Base-by-base conservation (phyloP, 257 asterid genomes). In the Coffea eugenioides region DNA sequence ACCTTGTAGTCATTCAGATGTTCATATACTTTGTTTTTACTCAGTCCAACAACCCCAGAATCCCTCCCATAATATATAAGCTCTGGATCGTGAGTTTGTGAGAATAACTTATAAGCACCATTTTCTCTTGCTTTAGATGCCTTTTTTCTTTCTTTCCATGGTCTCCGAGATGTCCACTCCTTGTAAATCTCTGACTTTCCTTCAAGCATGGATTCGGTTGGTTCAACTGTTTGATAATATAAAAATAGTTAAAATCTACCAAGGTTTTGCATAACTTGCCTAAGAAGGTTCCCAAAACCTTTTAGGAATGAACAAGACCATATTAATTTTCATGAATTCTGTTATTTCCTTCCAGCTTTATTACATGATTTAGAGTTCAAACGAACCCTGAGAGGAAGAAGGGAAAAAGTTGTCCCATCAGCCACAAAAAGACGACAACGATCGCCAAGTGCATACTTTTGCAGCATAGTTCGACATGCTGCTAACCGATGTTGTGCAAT, bases 391-490 rank as follows among this genome's bases (percentile, higher is more conserved):
- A 78, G 74, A 54, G 98, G 97, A 79, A 84, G 79, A 80, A 92
- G 88, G 72, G 97, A 90, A 84, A 95, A 93, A 41, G 85, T 84
- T 46, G 99, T 89, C 57, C 99, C 99, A 88, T 95, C 98, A 41
- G 98, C 98, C 81, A 91, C 97, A 88, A 93, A 93, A 73, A 92
- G 98, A 64, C 99, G 95, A 69, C 96, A 95, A 61, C 71, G 86
- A 69, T 91, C 96, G 57, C 97, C 97, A 62, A 95, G 89, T 76
- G 74, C 86, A 74, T 95, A 95, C 83, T 95, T 95, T 84, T 82
- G 95, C 81, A 95, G 82, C 93, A 93, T 84, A 71, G 96, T 92
- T 87, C 97, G 90, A 76, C 98, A 90, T 74, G 99, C 98, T 79
- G 99, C 98, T 87, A 95, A 80, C 67, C 99, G 83, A 86, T 95